phyloP scores from a whole-genome alignment of 2,329 filamentous ascomycete genomes.

The Fusarium agapanthi region DNA sequence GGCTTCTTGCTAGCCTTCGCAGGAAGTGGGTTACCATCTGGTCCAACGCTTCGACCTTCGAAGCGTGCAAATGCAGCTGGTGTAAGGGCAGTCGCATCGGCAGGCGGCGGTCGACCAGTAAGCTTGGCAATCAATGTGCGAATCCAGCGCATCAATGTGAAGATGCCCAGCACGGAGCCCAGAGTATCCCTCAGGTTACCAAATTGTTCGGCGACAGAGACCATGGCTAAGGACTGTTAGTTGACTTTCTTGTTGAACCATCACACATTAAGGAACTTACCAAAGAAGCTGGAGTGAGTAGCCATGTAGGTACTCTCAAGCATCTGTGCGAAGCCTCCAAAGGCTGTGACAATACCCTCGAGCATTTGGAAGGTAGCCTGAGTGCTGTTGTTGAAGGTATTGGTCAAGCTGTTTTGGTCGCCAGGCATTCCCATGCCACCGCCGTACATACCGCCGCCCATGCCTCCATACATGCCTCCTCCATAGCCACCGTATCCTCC shows the following conservation, averaged over 20 bases:
- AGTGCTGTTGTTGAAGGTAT: constrained; percentile 93
- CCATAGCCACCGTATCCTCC: constrained; percentile 52
- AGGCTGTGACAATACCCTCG: constrained; percentile 94
- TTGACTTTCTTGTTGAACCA: neutral
- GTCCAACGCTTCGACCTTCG: constrained; percentile 69
- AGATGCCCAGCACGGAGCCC: constrained; percentile 93
- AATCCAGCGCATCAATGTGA: constrained; percentile 94
- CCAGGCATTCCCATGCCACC: constrained; percentile 68
- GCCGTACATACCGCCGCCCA: constrained; percentile 51
- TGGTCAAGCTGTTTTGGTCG: constrained; percentile 93
- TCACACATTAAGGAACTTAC: constrained; percentile 59
- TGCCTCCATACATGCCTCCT: constrained; percentile 52
- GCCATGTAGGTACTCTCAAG: constrained; percentile 99
- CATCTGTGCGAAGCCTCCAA: constrained; percentile 99
- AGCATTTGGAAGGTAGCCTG: constrained; percentile 98
- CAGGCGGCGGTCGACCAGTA: constrained; percentile 89
- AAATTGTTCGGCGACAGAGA: constrained; percentile 97
- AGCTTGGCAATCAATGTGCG: constrained; percentile 90
- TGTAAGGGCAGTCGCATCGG: constrained; percentile 85
- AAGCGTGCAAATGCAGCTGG: constrained; percentile 92
- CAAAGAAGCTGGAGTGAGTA: constrained; percentile 97
- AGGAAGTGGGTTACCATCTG: constrained; percentile 71
- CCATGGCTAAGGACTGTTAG: constrained; percentile 74
- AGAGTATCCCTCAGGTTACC: constrained; percentile 92
- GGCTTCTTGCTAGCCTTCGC: constrained; percentile 90